Evolutionary conservation across 192 early-diverging fungal species (phyloP).

Genomic region (Entomortierella chlamydospora): DNA sequence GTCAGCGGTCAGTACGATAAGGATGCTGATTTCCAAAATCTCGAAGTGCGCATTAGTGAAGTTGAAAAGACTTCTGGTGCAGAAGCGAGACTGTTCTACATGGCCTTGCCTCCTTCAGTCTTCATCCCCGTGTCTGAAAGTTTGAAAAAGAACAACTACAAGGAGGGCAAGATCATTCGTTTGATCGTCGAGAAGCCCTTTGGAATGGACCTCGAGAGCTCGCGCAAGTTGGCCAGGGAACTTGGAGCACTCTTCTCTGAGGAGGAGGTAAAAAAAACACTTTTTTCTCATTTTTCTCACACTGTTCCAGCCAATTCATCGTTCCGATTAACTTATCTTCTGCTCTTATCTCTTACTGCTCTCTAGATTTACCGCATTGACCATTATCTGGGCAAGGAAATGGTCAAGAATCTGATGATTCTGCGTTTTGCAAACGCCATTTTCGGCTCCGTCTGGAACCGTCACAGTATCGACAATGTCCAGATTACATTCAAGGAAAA

Average conservation of each 20-base stretch:
- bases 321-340: background rate
- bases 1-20: constrained; percentile 88
- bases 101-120: constrained; percentile 96
- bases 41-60: constrained; percentile 71
- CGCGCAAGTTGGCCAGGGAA: constrained; percentile 75
- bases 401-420: constrained; percentile 98
- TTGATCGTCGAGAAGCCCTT: constrained; percentile 98
- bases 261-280: constrained; percentile 72
- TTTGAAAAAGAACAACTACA: constrained; percentile 79
- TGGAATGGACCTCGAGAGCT: constrained; percentile 91
- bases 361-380: constrained; percentile 95
- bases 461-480: constrained; percentile 87
- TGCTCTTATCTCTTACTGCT: background rate
- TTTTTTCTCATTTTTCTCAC: constrained; percentile 5
- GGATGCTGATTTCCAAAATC: constrained; percentile 71
- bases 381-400: constrained; percentile 99
- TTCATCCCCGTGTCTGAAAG: constrained; percentile 88
- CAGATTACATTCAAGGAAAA: constrained; percentile 99
- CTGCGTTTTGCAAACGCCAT: constrained; percentile 95
- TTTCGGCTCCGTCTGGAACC: constrained; percentile 94
- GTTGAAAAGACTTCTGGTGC: constrained; percentile 64
- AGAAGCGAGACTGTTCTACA: constrained; percentile 89
- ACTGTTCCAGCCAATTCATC: too few species aligned
- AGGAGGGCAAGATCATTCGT: constrained; percentile 75
- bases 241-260: constrained; percentile 86